Evolutionary conservation across 257 asterid species (phyloP).

Genomic region (Leonotis leonurus): DNA sequence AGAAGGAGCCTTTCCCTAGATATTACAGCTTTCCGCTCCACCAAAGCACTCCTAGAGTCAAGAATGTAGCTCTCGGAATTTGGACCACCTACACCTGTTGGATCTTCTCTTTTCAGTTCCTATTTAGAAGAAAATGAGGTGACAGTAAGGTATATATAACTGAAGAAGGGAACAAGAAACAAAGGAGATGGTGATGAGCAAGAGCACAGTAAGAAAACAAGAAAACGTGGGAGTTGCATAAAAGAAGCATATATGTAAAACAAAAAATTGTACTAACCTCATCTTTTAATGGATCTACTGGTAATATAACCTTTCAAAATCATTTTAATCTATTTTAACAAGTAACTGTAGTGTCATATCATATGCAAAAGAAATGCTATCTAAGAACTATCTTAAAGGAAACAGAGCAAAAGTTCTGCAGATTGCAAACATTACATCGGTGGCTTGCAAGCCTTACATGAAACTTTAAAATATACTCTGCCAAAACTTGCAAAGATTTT

Average conservation of each 20-base stretch:
- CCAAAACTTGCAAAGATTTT: neutral
- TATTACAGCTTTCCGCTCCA: slow-evolving; percentile 85
- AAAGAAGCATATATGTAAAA: neutral
- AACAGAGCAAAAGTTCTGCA: neutral
- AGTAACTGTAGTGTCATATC: neutral
- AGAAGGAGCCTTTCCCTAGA: slow-evolving; percentile 86
- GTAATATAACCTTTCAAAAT: slow-evolving; percentile 2
- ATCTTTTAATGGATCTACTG: neutral
- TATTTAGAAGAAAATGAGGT: slow-evolving; percentile 22
- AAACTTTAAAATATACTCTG: neutral
- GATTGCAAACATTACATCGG: neutral
- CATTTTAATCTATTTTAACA: neutral
- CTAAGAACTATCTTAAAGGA: neutral
- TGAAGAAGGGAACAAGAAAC: slow-evolving; percentile 1
- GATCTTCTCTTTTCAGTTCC: slow-evolving; percentile 92
- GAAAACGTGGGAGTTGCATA: neutral
- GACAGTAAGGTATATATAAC: neutral
- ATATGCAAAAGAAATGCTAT: neutral
- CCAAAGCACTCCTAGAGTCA: slow-evolving; percentile 86
- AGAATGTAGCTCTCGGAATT: slow-evolving; percentile 71
- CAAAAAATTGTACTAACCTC: neutral
- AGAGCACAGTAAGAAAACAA: neutral
- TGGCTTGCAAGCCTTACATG: neutral
- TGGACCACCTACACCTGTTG: slow-evolving; percentile 89
- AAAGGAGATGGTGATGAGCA: neutral